A percentile compares a stretch with the other conserved stretches of the same genome.
These are phyloP conservation scores for Carpinus fangiana DNA, from an alignment of 306 rosid genomes.

Conservation along the genomic window DNA sequence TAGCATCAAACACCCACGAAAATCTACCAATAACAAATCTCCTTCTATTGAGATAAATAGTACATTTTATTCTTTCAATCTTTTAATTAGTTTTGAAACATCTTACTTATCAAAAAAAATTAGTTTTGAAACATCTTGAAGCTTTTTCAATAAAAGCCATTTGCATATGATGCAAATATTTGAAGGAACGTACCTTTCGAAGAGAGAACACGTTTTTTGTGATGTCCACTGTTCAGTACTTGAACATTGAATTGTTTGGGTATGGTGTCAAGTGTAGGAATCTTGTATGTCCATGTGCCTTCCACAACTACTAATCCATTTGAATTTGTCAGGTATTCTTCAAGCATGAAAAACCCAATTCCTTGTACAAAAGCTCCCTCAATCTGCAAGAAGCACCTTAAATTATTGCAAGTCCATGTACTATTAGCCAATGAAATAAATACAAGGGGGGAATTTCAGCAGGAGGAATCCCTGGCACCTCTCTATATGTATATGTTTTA, in stretches of 20 bases:
- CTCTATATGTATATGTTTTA: not conserved
- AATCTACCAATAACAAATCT: too few species aligned
- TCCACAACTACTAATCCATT: constrained; percentile 69
- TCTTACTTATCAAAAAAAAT: too few species aligned
- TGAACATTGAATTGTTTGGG: constrained; percentile 82
- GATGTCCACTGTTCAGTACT: constrained; percentile 74
- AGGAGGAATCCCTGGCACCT: not conserved
- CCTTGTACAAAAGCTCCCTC: constrained; percentile 98
- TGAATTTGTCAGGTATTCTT: constrained; percentile 61
- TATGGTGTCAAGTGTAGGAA: constrained; percentile 83
- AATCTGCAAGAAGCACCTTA: constrained; percentile 57
- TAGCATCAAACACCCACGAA: too few species aligned
- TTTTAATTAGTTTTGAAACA: not conserved
- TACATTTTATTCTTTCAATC: not conserved
- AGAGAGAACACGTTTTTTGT: constrained; percentile 74
- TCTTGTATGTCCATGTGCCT: constrained; percentile 88
- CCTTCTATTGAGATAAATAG: not conserved
- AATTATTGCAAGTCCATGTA: not conserved
- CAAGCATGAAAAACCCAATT: constrained; percentile 85
- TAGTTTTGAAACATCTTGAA: not conserved
- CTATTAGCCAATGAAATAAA: not conserved
- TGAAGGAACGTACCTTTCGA: constrained; percentile 68
- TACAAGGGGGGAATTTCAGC: not conserved
- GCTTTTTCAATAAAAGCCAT: not conserved
- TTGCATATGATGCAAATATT: not conserved